A percentile compares a stretch with the other conserved stretches of the same genome.
phyloP scores from a whole-genome alignment of 345 rosid genomes.

The Tarenaya hassleriana region DNA sequence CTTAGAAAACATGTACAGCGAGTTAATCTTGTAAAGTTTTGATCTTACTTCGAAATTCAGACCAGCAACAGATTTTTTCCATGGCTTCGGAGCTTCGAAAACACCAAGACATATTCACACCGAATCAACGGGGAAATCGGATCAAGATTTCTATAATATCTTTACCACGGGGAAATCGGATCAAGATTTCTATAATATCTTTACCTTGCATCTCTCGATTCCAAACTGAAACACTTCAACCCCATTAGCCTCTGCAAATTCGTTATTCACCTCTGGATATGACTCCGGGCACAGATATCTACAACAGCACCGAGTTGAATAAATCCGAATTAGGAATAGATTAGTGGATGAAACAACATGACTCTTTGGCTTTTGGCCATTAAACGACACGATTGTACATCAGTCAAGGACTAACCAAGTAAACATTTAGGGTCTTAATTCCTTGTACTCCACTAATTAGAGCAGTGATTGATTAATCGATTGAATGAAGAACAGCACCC shows the following conservation, averaged over 20 bases:
- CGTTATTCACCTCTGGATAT: conserved; percentile 50
- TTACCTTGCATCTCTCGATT: conserved; percentile 68
- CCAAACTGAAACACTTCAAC: conserved; percentile 71
- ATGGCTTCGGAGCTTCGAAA: conserved; percentile 9
- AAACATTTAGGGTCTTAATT: too few species aligned
- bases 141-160: background rate
- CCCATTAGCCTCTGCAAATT: conserved; percentile 47
- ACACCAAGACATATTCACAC: background rate
- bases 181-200: background rate
- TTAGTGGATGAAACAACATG: background rate
- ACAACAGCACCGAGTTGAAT: conserved; percentile 6
- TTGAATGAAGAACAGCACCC: too few species aligned
- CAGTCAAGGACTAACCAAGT: too few species aligned
- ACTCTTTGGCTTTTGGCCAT: too few species aligned
- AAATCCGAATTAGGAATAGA: background rate
- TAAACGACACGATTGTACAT: background rate
- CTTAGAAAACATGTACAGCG: background rate
- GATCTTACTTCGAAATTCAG: too few species aligned
- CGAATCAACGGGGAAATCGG: background rate
- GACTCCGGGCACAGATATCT: conserved; percentile 72
- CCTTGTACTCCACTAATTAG: too few species aligned
- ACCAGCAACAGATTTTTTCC: too few species aligned
- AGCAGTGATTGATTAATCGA: too few species aligned
- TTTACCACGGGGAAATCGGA: conserved; percentile 21
- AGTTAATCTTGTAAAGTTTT: too few species aligned